Base-by-base conservation (phyloP, 2,329 filamentous ascomycete species). In the Beauveria sp. region DNA sequence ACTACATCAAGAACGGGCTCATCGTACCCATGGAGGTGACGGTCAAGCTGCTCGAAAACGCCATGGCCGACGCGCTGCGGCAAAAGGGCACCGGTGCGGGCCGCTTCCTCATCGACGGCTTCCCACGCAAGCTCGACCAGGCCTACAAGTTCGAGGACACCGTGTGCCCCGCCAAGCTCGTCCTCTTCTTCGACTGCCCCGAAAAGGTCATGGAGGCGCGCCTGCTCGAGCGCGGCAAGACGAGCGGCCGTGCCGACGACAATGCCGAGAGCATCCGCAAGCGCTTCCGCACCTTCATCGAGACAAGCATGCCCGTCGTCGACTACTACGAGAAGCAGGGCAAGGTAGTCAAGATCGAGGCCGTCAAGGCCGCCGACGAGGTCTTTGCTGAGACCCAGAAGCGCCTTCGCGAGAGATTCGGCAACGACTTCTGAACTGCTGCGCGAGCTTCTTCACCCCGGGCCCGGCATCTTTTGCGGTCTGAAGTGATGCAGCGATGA, bases 21-120 rank as follows among this genome's bases (percentile, higher is more conserved):
- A 99, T 99, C 74, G 95, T 99, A 65, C 95, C 95, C n/a, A 96
- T 96, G 91, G 93, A 98, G 75, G 92, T 98, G 56, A 99, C 95
- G 5, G 89, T 99, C 63, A 88, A 93, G 70, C 79, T 99, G 42
- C 84, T 99, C 49, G 93, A 97, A 77, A 96, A 96, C 75, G 91
- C 93, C 62, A 98, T 99, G 91, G 82, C 81, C 61, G 85, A 83
- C 9, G 81, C 84, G 14, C 84, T 96, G 58, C 71, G 80, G 61
- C 76, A 80, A 61, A 75, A 78, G 14, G 69, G 71, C 57, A 68
- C 65, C 58, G 70, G 71, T 65, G 87, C 86, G 73, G 83, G 83
- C 58, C 86, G 89, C 69, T 98, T 98, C 80, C 77, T 88, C 61
- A 86, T 87, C 68, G 84, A 86, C 73, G 89, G 95, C 14, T 99